Base-by-base conservation (phyloP, 2,329 filamentous ascomycete species). In the Fusarium clavum region DNA sequence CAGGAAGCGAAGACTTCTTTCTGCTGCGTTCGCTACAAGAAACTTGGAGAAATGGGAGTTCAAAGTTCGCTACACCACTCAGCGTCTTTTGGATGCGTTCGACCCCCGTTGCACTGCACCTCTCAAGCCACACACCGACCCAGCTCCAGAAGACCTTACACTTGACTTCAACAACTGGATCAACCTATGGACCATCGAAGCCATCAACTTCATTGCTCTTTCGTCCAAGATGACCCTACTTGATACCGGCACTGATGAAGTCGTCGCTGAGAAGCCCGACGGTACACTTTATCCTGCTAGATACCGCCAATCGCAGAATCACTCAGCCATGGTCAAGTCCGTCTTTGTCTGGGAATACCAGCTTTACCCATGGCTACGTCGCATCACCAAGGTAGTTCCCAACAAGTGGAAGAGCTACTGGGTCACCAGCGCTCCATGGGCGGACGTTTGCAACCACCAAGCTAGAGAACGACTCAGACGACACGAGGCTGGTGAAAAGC, bases 141-240 rank as follows among this genome's bases (percentile, higher is more conserved):
- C 79, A 0, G 65, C 72, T 4, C 59, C 77, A 0, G 74, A 79
- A 20, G 84, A 86, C 49, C 57, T 85, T 22, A 84, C 79, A 0
- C 76, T 88, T 22, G 84, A 88, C 70, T 84, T 83, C 61, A 82
- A 85, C 7, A 77, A 78, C 9, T 88, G 55, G 41, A 82, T 81
- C n/a, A 88, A 87, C 74, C 85, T 85, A 75, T 88, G 88, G 77
- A 85, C 84, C 0, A 78, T 88, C 7, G 86, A 88, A 64, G 86
- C 85, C 6, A 88, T 88, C 52, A 84, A 83, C 24, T 85, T 87
- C 55, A 88, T 88, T 69, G 86, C 85, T 3, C 77, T 88, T 0
- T 83, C 79, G 2, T 81, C 86, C 60, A 80, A 79, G n/a, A 80
- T 88, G 5, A 83, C 84, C 1, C 83, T 87, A 62, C 79, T 88